phyloP scores from a whole-genome alignment of 2,329 filamentous ascomycete species.

The Aspergillus fructus region DNA sequence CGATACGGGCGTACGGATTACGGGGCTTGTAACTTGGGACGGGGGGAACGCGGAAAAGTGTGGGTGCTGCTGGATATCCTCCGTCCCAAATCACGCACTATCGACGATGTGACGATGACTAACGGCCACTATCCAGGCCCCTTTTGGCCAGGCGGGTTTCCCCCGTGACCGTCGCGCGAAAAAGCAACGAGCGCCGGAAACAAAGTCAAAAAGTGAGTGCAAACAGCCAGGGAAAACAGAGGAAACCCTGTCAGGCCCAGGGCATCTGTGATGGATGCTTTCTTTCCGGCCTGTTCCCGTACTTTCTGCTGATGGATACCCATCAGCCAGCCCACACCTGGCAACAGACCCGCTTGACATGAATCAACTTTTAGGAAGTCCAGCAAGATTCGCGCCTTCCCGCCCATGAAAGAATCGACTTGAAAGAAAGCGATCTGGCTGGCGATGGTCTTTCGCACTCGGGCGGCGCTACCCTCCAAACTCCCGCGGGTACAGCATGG shows the following conservation, averaged over 20 bases:
- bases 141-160: slow-evolving; percentile 18
- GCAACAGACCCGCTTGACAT: slow-evolving; percentile 6
- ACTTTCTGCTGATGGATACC: not conserved
- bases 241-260: not conserved
- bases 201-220: slow-evolving; percentile 8
- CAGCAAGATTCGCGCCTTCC: not conserved
- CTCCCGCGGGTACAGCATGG: slow-evolving; percentile 15
- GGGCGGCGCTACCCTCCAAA: slow-evolving; percentile 9
- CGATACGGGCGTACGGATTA: slow-evolving; percentile 6
- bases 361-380: not conserved
- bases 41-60: slow-evolving; percentile 18
- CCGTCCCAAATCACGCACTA: not conserved
- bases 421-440: slow-evolving; percentile 18
- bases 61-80: slow-evolving; percentile 9
- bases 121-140: not conserved
- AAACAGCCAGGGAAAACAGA: not conserved
- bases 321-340: too few relatives aligned
- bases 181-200: slow-evolving; percentile 4
- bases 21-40: slow-evolving; percentile 18
- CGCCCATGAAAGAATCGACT: slow-evolving; percentile 9
- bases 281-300: not conserved
- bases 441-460: slow-evolving; percentile 13
- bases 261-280: not conserved
- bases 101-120: not conserved
- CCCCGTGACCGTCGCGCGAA: slow-evolving; percentile 13